Evolutionary conservation across 140 eudicot genomes (phyloP).

Genomic region (Ambrosia hybrid): DNA sequence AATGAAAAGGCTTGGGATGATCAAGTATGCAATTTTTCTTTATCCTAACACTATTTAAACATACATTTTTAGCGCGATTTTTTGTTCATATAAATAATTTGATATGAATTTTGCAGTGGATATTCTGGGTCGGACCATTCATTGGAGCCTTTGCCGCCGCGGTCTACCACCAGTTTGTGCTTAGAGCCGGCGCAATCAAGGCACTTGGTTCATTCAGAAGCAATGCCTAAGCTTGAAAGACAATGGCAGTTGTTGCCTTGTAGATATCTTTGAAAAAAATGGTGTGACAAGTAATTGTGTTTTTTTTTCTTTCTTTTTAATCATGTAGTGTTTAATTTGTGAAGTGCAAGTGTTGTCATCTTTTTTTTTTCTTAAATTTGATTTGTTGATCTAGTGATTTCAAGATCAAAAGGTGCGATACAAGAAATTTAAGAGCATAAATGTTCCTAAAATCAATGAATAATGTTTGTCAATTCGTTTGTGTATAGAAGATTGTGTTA

Average conservation of each 20-base stretch:
- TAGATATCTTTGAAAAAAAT: constrained; percentile 30
- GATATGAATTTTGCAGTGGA: constrained; percentile 37
- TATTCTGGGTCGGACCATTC: constrained; percentile 58
- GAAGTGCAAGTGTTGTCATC: constrained; percentile 7
- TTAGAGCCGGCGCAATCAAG: constrained; percentile 49
- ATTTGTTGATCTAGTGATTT: constrained; percentile 21
- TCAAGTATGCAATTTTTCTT: constrained; percentile 23
- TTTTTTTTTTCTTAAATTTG: constrained; percentile 12
- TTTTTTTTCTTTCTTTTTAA: not conserved
- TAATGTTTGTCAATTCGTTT: not conserved
- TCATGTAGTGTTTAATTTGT: constrained; percentile 16
- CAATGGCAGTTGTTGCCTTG: constrained; percentile 17
- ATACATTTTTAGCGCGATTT: not conserved
- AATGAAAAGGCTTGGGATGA: constrained; percentile 41
- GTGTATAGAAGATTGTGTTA: too few relatives aligned
- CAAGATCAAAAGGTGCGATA: constrained; percentile 32
- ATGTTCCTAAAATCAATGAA: constrained; percentile 15
- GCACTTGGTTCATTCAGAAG: constrained; percentile 55
- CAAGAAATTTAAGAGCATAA: too few relatives aligned
- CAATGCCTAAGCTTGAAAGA: constrained; percentile 35
- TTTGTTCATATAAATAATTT: constrained; percentile 1
- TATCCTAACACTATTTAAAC: too few relatives aligned
- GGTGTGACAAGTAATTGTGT: constrained; percentile 22
- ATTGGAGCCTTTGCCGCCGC: constrained; percentile 56
- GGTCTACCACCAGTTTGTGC: constrained; percentile 46